phyloP scores from a whole-genome alignment of 1,284 basidiomycete species.

The Coriolopsis trogii region DNA sequence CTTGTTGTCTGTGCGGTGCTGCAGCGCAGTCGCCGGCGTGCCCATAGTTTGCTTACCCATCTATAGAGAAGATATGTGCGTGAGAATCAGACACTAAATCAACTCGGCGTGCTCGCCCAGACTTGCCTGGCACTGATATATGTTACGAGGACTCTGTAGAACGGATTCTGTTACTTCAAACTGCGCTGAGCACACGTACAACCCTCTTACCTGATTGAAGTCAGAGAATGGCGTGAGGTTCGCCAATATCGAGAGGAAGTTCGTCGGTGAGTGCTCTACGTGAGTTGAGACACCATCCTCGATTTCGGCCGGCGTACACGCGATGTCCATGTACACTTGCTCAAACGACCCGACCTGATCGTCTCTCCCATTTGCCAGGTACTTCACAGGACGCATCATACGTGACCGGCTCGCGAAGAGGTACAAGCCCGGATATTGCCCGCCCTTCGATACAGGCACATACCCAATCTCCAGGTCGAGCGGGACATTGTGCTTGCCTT shows the following conservation, averaged over 20 bases:
- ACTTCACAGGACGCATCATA: constrained; percentile 99
- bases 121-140: constrained; percentile 83
- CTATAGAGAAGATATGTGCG: constrained; percentile 42
- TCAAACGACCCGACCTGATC: constrained; percentile 98
- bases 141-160: constrained; percentile 77
- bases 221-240: constrained; percentile 90
- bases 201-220: constrained; percentile 83
- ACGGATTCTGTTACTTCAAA: no score
- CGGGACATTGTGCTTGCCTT: constrained; percentile 81
- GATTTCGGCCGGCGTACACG: constrained; percentile 89
- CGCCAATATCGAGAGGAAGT: constrained; percentile 88
- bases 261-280: constrained; percentile 93
- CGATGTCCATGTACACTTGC: constrained; percentile 99
- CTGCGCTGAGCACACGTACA: no score
- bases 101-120: not conserved
- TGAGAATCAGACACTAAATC: not conserved
- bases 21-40: constrained; percentile 90
- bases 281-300: constrained; percentile 85
- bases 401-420: constrained; percentile 87
- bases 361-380: constrained; percentile 81
- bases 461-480: constrained; percentile 95
- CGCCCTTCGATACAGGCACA: constrained; percentile 88
- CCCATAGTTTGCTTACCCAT: constrained; percentile 99
- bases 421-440: constrained; percentile 97
- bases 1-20: constrained; percentile 97